These are phyloP conservation scores for Powellomyces hirtus DNA, from an alignment of 192 early-diverging fungal genomes.

Conservation along the genomic window DNA sequence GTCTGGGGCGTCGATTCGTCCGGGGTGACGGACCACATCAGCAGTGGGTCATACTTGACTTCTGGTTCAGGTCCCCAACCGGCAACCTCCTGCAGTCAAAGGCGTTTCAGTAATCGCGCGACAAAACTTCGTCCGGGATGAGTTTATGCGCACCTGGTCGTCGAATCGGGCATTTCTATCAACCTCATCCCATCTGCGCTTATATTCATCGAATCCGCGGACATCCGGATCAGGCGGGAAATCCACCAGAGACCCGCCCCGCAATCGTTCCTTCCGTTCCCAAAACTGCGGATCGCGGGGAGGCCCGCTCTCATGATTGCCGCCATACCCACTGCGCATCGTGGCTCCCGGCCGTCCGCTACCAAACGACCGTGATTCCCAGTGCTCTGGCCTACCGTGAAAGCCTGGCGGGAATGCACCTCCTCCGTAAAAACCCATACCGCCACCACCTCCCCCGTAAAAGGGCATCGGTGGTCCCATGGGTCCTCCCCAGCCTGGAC, in stretches of 20 bases:
- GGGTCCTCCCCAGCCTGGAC: background rate
- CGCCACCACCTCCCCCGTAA: background rate
- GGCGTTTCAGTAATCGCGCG: background rate
- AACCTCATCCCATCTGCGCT: slow-evolving; percentile 14
- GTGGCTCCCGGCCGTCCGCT: background rate
- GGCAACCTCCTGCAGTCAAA: background rate
- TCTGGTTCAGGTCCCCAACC: slow-evolving; percentile 19
- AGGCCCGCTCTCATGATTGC: background rate
- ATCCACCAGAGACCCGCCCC: background rate
- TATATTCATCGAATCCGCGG: slow-evolving; percentile 25
- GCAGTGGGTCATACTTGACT: slow-evolving; percentile 14
- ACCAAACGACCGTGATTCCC: background rate
- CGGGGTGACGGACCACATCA: slow-evolving; percentile 14
- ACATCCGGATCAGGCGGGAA: slow-evolving; percentile 24
- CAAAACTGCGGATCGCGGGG: background rate
- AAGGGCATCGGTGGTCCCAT: background rate
- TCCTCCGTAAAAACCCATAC: background rate
- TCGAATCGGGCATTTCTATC: background rate
- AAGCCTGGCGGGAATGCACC: background rate
- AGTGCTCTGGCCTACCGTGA: background rate
- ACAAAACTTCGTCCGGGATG: background rate
- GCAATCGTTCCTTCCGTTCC: background rate
- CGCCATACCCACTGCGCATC: background rate
- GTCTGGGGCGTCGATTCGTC: background rate
- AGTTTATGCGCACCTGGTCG: background rate